Base-by-base conservation (phyloP, 192 early-diverging fungal species). In the Pilobolus umbonatus region DNA sequence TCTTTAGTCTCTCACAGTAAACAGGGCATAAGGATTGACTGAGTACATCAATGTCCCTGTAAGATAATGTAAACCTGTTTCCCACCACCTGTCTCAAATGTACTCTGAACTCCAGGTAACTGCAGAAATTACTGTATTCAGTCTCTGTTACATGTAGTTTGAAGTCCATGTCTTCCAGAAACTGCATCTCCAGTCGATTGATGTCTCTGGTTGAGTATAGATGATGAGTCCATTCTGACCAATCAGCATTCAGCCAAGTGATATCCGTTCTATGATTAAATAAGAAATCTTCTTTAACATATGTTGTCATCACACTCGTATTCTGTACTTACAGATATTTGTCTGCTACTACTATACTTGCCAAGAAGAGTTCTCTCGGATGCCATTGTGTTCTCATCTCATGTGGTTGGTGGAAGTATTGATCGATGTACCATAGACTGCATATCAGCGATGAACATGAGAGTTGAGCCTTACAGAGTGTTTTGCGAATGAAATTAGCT, bases 361-460 rank as follows among this genome's bases (percentile, higher is more conserved):
- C 72, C 11, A 76, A 64, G 25, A 80, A 76, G 0, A 80, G 60
- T 15, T 75, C 65, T n/a, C 71, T 63, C 14, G 67, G 61, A 1
- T 55, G 61, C 78, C 78, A 80, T 24, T 54, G 53, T 4, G 52
- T 45, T 4, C 50, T 74, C 15, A 59, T 40, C 6, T 42, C 44
- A 10, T 62, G 55, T 35, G 38, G 49, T 19, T 53, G 47, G 10
- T 67, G 55, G 21, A 73, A 71, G 57, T 74, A 76, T 24, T 68
- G 68, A 36, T 80, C 78, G 17, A 74, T 69, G 21, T 80, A 80
- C 25, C 67, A 74, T 11, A 80, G 56, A 29, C 75, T 68, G 1
- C 74, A 67, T 9, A 80, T 65, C 1, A 80, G 64, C 1, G 74
- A 74, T 22, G 74, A 72, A 52, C 70, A 80, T 0, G 75, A 72